Conservation (phyloP, 2,329 filamentous ascomycete genomes). For the Penicillium sp. region DNA sequence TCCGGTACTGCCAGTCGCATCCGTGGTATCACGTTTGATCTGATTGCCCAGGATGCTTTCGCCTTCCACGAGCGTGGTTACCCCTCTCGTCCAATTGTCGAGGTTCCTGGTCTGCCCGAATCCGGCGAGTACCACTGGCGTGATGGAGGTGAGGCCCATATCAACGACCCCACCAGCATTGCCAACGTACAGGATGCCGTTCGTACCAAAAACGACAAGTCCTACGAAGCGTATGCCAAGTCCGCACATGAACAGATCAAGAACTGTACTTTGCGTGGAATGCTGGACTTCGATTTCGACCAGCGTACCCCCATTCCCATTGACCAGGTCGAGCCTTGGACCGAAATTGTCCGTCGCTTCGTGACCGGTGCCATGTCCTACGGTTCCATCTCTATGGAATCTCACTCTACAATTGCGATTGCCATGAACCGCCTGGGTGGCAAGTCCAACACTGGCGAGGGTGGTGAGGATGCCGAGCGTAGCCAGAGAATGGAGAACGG, state of each 20-base stretch:
- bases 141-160: conserved; percentile 89
- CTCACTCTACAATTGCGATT: conserved; percentile 90
- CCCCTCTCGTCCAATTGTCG: conserved; percentile 73
- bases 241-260: conserved; percentile 96
- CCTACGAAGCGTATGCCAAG: conserved; percentile 92
- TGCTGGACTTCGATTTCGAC: conserved; percentile 95
- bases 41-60: conserved; percentile 91
- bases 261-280: conserved; percentile 87
- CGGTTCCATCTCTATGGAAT: conserved; percentile 97
- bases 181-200: conserved; percentile 97
- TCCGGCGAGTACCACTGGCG: conserved; percentile 98
- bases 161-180: conserved; percentile 93
- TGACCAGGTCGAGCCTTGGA: conserved; percentile 97
- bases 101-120: conserved; percentile 78
- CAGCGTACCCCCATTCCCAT: conserved; percentile 82
- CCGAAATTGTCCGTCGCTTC: conserved; percentile 93
- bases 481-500: conserved; percentile 84
- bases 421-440: conserved; percentile 96
- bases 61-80: conserved; percentile 93
- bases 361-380: conserved; percentile 99
- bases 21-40: conserved; percentile 87
- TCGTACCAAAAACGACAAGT: conserved; percentile 96
- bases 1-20: conserved; percentile 91
- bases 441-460: conserved; percentile 97
- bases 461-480: conserved; percentile 91